phyloP scores from a whole-genome alignment of 2,329 filamentous ascomycete genomes.

The Cytospora piceae region DNA sequence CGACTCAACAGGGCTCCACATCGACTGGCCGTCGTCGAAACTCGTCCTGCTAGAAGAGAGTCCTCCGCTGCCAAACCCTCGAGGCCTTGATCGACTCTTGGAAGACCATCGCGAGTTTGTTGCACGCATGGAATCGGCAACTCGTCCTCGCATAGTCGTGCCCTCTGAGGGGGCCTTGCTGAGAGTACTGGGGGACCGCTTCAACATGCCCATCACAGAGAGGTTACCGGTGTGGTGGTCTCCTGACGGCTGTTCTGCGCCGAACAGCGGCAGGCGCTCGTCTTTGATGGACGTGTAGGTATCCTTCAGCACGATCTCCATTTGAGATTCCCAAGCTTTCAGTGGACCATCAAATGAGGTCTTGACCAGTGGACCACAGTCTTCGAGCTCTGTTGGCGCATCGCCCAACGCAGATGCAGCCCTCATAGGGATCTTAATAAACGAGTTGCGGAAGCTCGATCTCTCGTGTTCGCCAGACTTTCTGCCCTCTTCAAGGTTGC shows the following conservation, averaged over 20 bases:
- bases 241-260: constrained; percentile 57
- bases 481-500: constrained; percentile 38
- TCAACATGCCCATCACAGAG: constrained; percentile 76
- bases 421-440: constrained; percentile 51
- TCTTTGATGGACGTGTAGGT: constrained; percentile 90
- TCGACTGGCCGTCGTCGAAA: constrained; percentile 84
- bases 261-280: constrained; percentile 84
- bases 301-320: constrained; percentile 88
- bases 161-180: constrained; percentile 92
- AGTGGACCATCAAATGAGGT: constrained; percentile 73
- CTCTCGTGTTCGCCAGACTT: constrained; percentile 44
- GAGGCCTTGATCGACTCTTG: constrained; percentile 81
- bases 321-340: constrained; percentile 83
- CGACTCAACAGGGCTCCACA: constrained; percentile 83
- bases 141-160: constrained; percentile 70
- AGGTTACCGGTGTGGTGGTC: constrained; percentile 59
- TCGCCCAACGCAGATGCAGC: constrained; percentile 48
- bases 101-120: constrained; percentile 75
- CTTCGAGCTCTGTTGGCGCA: constrained; percentile 49
- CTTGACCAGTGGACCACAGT: constrained; percentile 78
- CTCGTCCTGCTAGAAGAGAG: constrained; percentile 92
- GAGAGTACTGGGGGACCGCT: constrained; percentile 85
- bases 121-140: constrained; percentile 59
- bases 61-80: constrained; percentile 75
- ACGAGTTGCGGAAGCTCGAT: constrained; percentile 51